Base-by-base conservation (phyloP, 306 rosid species). In the Medicago truncatula region DNA sequence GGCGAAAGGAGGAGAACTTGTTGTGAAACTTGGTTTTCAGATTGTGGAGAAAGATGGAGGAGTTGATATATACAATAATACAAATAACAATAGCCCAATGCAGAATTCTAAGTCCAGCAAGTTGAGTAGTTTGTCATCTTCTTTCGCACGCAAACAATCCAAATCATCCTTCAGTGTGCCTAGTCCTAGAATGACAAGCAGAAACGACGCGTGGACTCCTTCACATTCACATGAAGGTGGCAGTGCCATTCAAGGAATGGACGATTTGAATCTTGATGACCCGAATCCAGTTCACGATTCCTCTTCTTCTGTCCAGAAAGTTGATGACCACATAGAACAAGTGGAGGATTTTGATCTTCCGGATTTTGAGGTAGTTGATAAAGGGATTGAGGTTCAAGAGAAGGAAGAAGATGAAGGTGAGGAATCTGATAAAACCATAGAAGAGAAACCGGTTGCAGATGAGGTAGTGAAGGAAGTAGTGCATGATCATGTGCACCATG, bases 21-120 rank as follows among this genome's bases (percentile, higher is more conserved):
- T 89, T n/a, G 75, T 96, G 69, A 96, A 96, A 81, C 82, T 96
- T 59, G 98, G 97, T 28, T 92, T 96, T 70, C 99, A 96, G 82
- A 89, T 96, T 60, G 89, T 96, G 98, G 98, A 96, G 86, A 95
- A 92, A 67, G 99, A 96, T 71, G 98, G 96, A 50, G 94, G 90
- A 64, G 62, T 90, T 72, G 96, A 89, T 28, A 90, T 96, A 57
- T 96, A 92, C 47, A 85, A 76, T 67, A 67, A 11, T 41, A 66
- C 13, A 61, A 85, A 74, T 67, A 67, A 7, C 62, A 85, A 72
- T 70, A 85, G 73, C 52, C 93, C 85, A 67, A 73, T 83, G 67
- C 87, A 85, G 56, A 90, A 72, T 75, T 67, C 84, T 7, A 85
- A 78, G 58, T 53, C 86, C 52, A 80, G 85, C 23, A 91, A 88